Conservation (phyloP, 345 rosid genomes). For the Capsella bursapastoris region DNA sequence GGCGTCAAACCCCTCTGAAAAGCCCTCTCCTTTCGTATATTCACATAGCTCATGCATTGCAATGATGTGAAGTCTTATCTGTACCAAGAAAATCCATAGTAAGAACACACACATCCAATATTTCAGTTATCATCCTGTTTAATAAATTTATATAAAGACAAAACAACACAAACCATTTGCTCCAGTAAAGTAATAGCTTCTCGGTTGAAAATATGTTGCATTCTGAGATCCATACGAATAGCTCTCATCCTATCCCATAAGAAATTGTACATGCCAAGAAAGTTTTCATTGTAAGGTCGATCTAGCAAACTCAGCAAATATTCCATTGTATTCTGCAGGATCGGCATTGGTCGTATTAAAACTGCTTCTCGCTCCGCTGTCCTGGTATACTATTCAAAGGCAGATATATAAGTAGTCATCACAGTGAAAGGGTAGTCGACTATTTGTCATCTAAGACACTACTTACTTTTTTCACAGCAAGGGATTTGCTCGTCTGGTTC, state of each 20-base stretch:
- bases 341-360: constrained; percentile 91
- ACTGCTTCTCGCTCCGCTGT: constrained; percentile 93
- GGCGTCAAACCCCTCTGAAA: constrained; percentile 97
- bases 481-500: constrained; percentile 79
- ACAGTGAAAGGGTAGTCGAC: constrained; percentile 21
- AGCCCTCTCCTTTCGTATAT: constrained; percentile 94
- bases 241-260: constrained; percentile 99
- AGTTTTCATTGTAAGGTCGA: constrained; percentile 75
- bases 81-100: constrained; percentile 47
- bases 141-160: constrained; percentile 8
- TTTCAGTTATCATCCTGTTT: constrained; percentile 2
- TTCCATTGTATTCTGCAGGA: constrained; percentile 76
- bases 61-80: constrained; percentile 95
- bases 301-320: constrained; percentile 87
- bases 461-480: constrained; percentile 80
- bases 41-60: constrained; percentile 98
- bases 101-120: constrained; percentile 30
- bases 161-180: constrained; percentile 74
- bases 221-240: constrained; percentile 91
- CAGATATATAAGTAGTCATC: constrained; percentile 38
- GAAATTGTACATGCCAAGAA: constrained; percentile 90
- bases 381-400: constrained; percentile 72
- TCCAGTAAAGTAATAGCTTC: constrained; percentile 89
- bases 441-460: constrained; percentile 28
- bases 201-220: constrained; percentile 90